Percentiles rank a stretch among this genome's conserved stretches.
These are phyloP conservation scores for Leishmania turanica DNA, from an alignment of 208 protist genomes.

Conservation along the genomic window DNA sequence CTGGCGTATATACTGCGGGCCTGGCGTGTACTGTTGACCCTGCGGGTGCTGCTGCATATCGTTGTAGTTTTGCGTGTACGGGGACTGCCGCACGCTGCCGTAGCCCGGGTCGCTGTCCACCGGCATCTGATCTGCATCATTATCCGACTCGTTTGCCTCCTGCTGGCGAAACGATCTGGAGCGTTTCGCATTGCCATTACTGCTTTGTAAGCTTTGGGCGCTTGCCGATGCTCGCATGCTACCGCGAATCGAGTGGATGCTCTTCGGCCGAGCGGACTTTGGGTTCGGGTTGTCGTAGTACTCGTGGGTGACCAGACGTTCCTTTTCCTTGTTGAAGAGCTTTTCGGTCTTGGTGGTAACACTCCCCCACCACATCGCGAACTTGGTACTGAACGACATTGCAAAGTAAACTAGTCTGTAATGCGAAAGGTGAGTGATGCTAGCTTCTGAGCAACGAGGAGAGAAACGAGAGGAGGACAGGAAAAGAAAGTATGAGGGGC, in stretches of 20 bases:
- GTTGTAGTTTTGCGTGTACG: conserved; percentile 12
- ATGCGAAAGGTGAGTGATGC: background rate
- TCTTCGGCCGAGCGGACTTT: conserved; percentile 38
- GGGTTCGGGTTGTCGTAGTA: conserved; percentile 62
- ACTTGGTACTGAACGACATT: conserved; percentile 70
- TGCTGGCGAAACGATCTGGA: conserved; percentile 5
- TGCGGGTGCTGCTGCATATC: conserved; percentile 16
- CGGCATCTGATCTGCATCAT: background rate
- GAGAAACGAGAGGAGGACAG: background rate
- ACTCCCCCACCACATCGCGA: conserved; percentile 68
- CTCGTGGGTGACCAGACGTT: conserved; percentile 60
- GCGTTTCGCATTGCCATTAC: background rate
- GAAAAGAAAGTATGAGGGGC: background rate
- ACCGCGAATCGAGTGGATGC: conserved; percentile 47
- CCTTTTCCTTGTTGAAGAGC: conserved; percentile 62
- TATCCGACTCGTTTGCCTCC: background rate
- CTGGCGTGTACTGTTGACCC: background rate
- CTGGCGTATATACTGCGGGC: background rate
- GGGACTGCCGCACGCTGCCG: conserved; percentile 1
- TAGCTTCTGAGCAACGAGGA: background rate
- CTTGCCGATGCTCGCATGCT: conserved; percentile 33
- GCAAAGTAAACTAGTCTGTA: background rate
- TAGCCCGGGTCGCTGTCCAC: background rate
- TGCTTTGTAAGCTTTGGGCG: background rate
- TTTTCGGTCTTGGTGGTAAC: conserved; percentile 56